Percentiles rank a stretch among this genome's conserved stretches.
Evolutionary conservation across 345 rosid genomes (phyloP).

Genomic region (Lepidium aucheri): DNA sequence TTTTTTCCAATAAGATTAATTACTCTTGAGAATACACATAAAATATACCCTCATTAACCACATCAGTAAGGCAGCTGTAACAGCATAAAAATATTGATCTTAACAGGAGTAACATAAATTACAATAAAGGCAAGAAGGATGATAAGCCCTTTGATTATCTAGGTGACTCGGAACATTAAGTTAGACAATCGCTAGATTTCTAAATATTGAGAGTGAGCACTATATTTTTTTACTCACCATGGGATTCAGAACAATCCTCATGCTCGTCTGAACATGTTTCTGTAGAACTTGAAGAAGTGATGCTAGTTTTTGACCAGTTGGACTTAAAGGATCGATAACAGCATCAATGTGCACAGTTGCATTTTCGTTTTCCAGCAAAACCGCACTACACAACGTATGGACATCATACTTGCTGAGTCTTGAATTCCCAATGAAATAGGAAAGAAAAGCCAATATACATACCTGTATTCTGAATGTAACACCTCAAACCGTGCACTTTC

Average conservation of each 20-base stretch:
- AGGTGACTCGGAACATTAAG: slow-evolving; percentile 4
- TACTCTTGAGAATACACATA: background rate
- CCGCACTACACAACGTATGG: slow-evolving; percentile 60
- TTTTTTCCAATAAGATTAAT: background rate
- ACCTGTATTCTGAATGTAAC: slow-evolving; percentile 76
- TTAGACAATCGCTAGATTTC: background rate
- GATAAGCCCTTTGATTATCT: background rate
- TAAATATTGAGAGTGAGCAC: background rate
- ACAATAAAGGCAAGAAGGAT: background rate
- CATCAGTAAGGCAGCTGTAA: slow-evolving; percentile 7
- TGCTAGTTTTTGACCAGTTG: slow-evolving; percentile 85
- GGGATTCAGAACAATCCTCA: slow-evolving; percentile 90
- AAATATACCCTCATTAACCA: slow-evolving; percentile 3
- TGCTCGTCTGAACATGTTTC: slow-evolving; percentile 79
- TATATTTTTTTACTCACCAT: slow-evolving; percentile 50
- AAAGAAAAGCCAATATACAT: slow-evolving; percentile 15
- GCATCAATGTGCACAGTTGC: slow-evolving; percentile 88
- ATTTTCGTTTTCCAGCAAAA: slow-evolving; percentile 61
- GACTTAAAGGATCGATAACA: slow-evolving; percentile 90
- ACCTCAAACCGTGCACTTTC: slow-evolving; percentile 95
- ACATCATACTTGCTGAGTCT: slow-evolving; percentile 2
- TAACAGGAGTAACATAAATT: background rate
- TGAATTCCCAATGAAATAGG: background rate
- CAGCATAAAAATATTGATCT: background rate
- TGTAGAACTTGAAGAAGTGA: slow-evolving; percentile 68